These are phyloP conservation scores for Acacia pycnantha DNA, from an alignment of 331 rosid species.

Conservation along the genomic window DNA sequence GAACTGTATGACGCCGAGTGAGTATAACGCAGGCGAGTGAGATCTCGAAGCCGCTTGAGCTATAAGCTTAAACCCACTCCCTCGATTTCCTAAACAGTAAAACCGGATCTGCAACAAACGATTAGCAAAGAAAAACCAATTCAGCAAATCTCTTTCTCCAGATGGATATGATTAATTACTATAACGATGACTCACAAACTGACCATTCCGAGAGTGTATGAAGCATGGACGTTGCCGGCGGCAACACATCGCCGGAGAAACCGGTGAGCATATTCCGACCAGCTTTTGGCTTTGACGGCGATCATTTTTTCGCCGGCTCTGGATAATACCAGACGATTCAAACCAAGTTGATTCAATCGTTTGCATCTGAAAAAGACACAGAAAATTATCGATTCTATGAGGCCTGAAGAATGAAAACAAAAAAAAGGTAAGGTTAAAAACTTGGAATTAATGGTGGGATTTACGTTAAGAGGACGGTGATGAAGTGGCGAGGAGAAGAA, in stretches of 20 bases:
- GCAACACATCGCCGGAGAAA: constrained; percentile 57
- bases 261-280: constrained; percentile 65
- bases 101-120: constrained; percentile 68
- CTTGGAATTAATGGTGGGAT: not conserved
- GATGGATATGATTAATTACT: not conserved
- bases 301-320: constrained; percentile 57
- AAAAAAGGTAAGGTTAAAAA: not conserved
- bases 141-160: not conserved
- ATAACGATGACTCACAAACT: constrained; percentile 9
- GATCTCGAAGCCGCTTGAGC: constrained; percentile 75
- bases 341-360: constrained; percentile 54
- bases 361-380: constrained; percentile 51
- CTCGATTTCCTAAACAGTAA: constrained; percentile 73
- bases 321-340: constrained; percentile 60
- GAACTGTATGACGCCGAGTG: constrained; percentile 84
- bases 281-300: constrained; percentile 45
- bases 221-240: constrained; percentile 79
- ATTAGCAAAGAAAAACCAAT: not conserved
- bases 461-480: constrained; percentile 59
- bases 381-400: not conserved
- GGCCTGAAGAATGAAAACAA: no score
- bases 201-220: constrained; percentile 92
- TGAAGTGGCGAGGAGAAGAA: constrained; percentile 64
- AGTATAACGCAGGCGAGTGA: constrained; percentile 78
- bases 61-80: constrained; percentile 63